Base-by-base conservation (phyloP, 345 rosid genomes). In the Ceriops tagal region DNA sequence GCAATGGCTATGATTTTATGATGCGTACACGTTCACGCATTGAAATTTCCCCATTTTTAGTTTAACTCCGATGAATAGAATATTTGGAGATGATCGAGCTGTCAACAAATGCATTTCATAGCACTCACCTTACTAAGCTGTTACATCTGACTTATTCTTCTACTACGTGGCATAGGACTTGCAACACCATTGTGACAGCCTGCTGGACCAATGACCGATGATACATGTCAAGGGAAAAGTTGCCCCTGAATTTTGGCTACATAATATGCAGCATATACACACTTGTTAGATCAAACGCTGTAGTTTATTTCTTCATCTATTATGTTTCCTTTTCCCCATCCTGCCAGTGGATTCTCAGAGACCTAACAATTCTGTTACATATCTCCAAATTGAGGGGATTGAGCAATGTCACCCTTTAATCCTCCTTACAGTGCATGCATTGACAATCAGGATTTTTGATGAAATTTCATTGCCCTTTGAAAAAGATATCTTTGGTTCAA, bases 101-200 rank as follows among this genome's bases (percentile, higher is more conserved):
- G 19, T 43, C 13, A 43, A 43, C 49, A 0, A 43, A 43, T 43
- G 49, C 49, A 43, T 43, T 43, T 43, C 15, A 43, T 3, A 15
- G 49, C 49, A 43, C 49, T 11, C 18, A 11, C 5, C 49, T 13
- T 13, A 13, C 49, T 13, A 43, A 43, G 49, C 49, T 43, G 70
- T 47, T 67, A 65, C 65, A 21, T 69, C 76, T 82, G 71, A 77
- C 74, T 64, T 73, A 53, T 52, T 80, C 70, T 72, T 83, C 63
- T 82, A 70, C 79, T 69, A 68, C 71, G 58, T 84, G 82, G 62
- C 55, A 81, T 90, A 87, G 96, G 96, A 80, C 28, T 90, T 88
- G 96, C 96, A 58, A 85, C 88, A 69, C 88, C 93, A n/a, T 88
- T 90, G 92, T 92, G 92, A 92, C 85, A 66, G 80, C 65, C 67